Base-by-base conservation (phyloP, 768 basidiomycete species). In the Xanthoconium stramineum region DNA sequence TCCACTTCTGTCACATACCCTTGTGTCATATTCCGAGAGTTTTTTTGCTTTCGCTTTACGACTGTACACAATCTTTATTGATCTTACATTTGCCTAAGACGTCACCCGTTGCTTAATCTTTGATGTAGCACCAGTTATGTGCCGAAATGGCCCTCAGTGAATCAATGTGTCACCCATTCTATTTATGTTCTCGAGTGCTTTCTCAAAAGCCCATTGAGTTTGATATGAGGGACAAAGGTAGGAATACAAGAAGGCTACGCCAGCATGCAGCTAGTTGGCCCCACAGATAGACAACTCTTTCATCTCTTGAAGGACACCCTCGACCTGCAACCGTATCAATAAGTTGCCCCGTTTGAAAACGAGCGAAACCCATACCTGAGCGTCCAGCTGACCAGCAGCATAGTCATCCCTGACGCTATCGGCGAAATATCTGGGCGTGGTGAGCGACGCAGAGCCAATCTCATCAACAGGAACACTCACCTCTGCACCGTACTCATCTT, bases 291-390 rank as follows among this genome's bases (percentile, higher is more conserved):
- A 91, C 49, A 98, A 74, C 66, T 96, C 94, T 69, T 86, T 85
- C 94, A 99, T 98, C 75, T 98, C 94, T 65, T 94, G 91, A 46
- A 99, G 75, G n/a, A 94, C 91, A 15, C 85, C 87, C 73, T 98
- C 97, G n/a, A 98, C 94, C 88, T 91, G 54, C 19, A 35, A 57
- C 39, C 38, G 50, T 28, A 50, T 61, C 13, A 47, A 47, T 43
- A 32, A 54, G 15, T 9, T 45, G 10, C 24, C 29, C 43, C n/a
- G 38, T 47, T 13, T 10, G 3, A 7, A 28, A 38, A 28, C 13
- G 7, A 39, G 28, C 1, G 14, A 56, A 53, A 37, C 30, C 5
- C 74, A 45, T 65, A 88, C 91, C 81, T 98, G 95, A 39, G 91
- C 88, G 71, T 99, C 97, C 50, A 99, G 78, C 72, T 94, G 91